These are phyloP conservation scores for Cladosporium sp. DNA, from an alignment of 2,329 filamentous ascomycete genomes.

Conservation along the genomic window DNA sequence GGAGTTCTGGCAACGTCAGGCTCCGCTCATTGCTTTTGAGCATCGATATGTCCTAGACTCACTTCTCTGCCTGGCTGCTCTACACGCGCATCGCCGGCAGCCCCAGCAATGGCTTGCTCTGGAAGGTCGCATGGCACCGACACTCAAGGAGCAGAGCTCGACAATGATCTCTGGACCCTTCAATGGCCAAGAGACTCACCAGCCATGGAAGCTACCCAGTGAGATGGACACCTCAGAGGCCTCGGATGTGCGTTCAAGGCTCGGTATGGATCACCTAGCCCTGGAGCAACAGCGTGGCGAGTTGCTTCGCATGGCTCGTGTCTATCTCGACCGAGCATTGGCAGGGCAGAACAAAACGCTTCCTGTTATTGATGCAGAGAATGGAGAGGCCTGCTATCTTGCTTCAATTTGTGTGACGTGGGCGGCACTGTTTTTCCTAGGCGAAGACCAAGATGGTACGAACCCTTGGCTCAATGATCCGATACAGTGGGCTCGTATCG, in stretches of 20 bases:
- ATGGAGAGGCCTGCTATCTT: constrained; percentile 30
- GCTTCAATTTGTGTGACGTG: constrained; percentile 30
- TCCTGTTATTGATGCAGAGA: constrained; percentile 25
- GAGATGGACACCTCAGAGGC: background rate
- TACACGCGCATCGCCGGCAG: constrained; percentile 29
- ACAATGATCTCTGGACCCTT: no score
- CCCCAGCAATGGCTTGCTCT: constrained; percentile 25
- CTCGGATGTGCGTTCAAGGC: background rate
- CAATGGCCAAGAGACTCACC: background rate
- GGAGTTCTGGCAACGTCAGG: constrained; percentile 32
- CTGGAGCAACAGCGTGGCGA: constrained; percentile 17
- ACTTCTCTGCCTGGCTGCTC: constrained; percentile 32
- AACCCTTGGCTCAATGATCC: constrained; percentile 28
- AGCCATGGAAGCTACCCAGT: background rate
- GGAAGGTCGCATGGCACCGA: constrained; percentile 25
- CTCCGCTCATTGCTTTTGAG: constrained; percentile 31
- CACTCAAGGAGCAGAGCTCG: background rate
- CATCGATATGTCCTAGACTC: constrained; percentile 30
- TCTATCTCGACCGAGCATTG: constrained; percentile 33
- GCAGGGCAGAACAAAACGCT: constrained; percentile 30
- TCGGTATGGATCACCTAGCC: background rate
- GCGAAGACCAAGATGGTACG: constrained; percentile 26
- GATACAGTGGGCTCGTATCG: constrained; percentile 29
- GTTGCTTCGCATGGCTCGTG: constrained; percentile 29
- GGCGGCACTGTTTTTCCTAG: constrained; percentile 30